Evolutionary conservation across 2,329 filamentous ascomycete species (phyloP).

Genomic region (Hymenoscyphus occultus): DNA sequence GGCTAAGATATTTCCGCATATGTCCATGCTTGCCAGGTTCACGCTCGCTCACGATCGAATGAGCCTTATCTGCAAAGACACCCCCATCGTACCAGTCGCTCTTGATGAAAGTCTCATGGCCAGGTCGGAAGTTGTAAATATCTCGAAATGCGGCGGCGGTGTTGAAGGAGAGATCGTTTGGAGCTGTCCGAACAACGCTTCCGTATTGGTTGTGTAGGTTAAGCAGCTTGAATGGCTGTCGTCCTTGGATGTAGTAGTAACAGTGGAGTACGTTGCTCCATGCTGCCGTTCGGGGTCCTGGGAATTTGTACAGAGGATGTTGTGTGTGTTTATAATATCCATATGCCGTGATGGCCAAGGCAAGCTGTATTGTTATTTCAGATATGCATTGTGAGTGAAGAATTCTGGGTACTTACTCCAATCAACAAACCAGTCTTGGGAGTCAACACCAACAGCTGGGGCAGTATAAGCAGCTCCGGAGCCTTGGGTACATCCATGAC

Average conservation of each 20-base stretch:
- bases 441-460: no score
- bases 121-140: constrained; percentile 29
- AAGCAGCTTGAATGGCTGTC: neutral
- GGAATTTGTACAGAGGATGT: no score
- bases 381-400: no score
- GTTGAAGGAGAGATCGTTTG: constrained; percentile 33
- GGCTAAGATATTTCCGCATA: constrained; percentile 24
- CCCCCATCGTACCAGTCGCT: constrained; percentile 13
- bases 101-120: constrained; percentile 12
- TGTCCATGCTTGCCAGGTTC: constrained; percentile 2
- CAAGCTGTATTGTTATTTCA: no score
- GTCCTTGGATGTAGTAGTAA: neutral
- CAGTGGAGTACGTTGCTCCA: neutral
- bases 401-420: no score
- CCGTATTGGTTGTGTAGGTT: neutral
- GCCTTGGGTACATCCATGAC: no score
- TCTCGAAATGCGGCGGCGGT: constrained; percentile 28
- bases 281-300: no score
- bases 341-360: no score
- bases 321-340: no score
- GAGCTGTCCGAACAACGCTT: constrained; percentile 30
- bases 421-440: no score
- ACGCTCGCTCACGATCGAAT: constrained; percentile 11
- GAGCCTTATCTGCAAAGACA: constrained; percentile 3
- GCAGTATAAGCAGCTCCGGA: no score